These are phyloP conservation scores for Chiua sp. DNA, from an alignment of 1,284 basidiomycete genomes.

Conservation along the genomic window DNA sequence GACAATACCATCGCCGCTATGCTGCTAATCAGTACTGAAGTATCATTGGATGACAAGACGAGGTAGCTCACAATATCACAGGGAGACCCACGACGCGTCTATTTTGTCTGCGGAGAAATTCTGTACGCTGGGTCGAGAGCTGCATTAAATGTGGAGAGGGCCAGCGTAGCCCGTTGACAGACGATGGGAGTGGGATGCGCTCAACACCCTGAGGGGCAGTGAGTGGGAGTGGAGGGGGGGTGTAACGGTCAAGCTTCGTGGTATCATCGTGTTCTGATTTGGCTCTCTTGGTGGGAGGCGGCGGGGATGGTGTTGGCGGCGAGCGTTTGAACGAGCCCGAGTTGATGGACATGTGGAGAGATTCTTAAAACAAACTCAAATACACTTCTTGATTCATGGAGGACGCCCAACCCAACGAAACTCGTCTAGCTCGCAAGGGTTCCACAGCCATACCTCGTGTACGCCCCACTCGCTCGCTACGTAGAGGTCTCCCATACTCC, in stretches of 20 bases:
- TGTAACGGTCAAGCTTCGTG: background rate
- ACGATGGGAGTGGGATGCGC: conserved; percentile 27
- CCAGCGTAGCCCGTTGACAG: conserved; percentile 11
- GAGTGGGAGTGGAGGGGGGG: conserved; percentile 26
- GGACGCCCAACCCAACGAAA: conserved; percentile 51
- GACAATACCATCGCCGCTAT: conserved; percentile 36
- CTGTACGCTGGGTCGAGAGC: conserved; percentile 24
- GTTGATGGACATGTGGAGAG: conserved; percentile 3
- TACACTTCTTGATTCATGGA: conserved; percentile 31
- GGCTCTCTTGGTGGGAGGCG: conserved; percentile 20
- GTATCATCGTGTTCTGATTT: conserved; percentile 24
- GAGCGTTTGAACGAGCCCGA: conserved; percentile 26
- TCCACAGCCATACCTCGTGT: conserved; percentile 39
- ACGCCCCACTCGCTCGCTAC: conserved; percentile 1
- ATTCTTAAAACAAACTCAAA: conserved; percentile 31
- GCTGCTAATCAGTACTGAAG: conserved; percentile 22
- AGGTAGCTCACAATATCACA: conserved; percentile 30
- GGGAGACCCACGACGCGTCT: conserved; percentile 32
- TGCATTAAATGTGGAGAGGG: conserved; percentile 17
- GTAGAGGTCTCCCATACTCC: background rate
- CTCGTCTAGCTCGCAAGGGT: conserved; percentile 44
- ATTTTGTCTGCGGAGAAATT: conserved; percentile 25
- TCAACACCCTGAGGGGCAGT: conserved; percentile 33
- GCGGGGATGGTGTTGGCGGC: conserved; percentile 4
- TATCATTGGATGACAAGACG: background rate